A percentile compares a stretch with the other conserved stretches of the same genome.
phyloP scores from a whole-genome alignment of 306 rosid species.

The Castanea crenata region DNA sequence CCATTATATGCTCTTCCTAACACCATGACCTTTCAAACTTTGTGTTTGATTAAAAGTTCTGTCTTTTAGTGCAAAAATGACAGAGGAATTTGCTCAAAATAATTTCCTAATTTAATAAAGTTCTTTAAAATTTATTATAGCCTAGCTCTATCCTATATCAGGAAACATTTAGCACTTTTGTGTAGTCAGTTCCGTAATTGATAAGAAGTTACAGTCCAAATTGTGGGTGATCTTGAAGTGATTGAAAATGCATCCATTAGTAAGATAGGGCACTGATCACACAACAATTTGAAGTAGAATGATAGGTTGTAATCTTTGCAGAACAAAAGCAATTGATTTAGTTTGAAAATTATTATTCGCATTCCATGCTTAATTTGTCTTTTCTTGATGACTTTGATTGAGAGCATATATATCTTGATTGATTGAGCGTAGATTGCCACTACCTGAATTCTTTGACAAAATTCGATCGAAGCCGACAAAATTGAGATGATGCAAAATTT shows the following conservation, averaged over 20 bases:
- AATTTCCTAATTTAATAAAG: no score
- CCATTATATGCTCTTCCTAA: no score
- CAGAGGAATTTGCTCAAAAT: no score
- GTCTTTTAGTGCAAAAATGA: no score
- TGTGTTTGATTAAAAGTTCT: no score
- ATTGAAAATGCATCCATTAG: not conserved
- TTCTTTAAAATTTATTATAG: no score
- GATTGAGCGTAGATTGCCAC: not conserved
- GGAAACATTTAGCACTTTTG: not conserved
- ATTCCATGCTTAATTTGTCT: not conserved
- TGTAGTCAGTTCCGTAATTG: not conserved
- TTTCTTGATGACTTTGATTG: not conserved
- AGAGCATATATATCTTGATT: not conserved
- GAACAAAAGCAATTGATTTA: not conserved
- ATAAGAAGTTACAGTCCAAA: not conserved
- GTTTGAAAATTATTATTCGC: not conserved
- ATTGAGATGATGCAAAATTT: not conserved
- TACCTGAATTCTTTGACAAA: not conserved
- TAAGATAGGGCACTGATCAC: not conserved
- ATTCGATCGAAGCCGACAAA: not conserved
- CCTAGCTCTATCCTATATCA: not conserved
- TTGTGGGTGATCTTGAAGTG: not conserved
- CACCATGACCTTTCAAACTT: no score
- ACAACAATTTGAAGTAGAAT: not conserved
- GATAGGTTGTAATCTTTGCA: not conserved